These are phyloP conservation scores for Penicillium decumbens DNA, from an alignment of 2,329 filamentous ascomycete genomes.

Conservation along the genomic window DNA sequence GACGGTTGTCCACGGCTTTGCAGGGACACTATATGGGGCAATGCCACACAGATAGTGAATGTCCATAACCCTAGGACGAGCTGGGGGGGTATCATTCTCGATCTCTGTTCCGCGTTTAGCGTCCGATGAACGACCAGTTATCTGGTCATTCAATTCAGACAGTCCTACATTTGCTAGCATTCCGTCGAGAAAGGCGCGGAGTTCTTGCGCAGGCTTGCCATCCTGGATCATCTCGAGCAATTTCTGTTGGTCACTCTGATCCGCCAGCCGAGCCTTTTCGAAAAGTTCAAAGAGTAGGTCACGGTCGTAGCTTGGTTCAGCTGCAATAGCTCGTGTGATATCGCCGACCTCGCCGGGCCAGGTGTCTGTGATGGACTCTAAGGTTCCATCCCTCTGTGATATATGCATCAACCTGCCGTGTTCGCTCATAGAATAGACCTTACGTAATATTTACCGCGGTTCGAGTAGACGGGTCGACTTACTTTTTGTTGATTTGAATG, in stretches of 20 bases:
- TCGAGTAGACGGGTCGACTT: background rate
- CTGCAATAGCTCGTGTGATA: background rate
- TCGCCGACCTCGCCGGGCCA: background rate
- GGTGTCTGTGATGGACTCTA: background rate
- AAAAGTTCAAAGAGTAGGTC: background rate
- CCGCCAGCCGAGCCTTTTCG: background rate
- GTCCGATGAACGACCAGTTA: background rate
- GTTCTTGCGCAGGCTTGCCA: background rate
- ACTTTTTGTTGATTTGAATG: background rate
- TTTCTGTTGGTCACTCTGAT: background rate
- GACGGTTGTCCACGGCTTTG: slow-evolving; percentile 31
- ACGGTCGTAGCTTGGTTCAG: background rate
- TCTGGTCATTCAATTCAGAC: background rate
- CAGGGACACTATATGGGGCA: slow-evolving; percentile 10
- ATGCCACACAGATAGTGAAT: background rate
- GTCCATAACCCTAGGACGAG: background rate
- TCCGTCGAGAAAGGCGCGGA: background rate
- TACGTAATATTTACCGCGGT: too few relatives aligned
- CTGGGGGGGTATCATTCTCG: background rate
- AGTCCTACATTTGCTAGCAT: background rate
- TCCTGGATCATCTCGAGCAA: background rate
- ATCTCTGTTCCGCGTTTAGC: background rate
- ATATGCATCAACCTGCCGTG: background rate
- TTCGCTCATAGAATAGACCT: too few relatives aligned
- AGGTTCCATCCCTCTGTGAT: background rate